Evolutionary conservation across 1,139 yeast genomes (phyloP).

Genomic region (Nakaseomyces glabratus): DNA sequence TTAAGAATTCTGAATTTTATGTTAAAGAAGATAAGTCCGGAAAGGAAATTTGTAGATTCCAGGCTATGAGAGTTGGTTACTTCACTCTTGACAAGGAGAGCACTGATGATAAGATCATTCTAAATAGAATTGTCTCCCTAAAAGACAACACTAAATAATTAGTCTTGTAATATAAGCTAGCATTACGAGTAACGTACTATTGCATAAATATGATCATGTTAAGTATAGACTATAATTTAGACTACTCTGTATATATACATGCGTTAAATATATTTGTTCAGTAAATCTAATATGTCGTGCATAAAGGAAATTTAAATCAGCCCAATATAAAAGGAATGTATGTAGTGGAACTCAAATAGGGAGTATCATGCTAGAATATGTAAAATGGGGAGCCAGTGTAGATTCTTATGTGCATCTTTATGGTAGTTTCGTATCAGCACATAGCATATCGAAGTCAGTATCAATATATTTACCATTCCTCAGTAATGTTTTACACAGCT

Average conservation of each 20-base stretch:
- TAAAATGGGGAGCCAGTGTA: no score
- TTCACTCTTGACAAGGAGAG: constrained; percentile 86
- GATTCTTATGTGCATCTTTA: no score
- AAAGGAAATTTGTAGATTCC: constrained; percentile 91
- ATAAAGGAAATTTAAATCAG: no score
- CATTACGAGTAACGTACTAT: not conserved
- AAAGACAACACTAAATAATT: constrained; percentile 44
- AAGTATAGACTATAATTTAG: no score
- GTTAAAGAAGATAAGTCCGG: constrained; percentile 52
- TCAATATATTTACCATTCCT: constrained; percentile 34
- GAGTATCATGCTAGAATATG: no score
- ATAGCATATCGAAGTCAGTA: constrained; percentile 29
- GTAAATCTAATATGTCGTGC: no score
- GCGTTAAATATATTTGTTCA: no score
- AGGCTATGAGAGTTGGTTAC: constrained; percentile 94
- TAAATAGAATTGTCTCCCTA: constrained; percentile 84
- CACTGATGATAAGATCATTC: constrained; percentile 47
- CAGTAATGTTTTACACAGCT: constrained; percentile 35
- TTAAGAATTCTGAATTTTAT: constrained; percentile 51
- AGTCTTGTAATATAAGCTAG: constrained; percentile 7
- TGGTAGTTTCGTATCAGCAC: constrained; percentile 5
- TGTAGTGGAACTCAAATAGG: no score
- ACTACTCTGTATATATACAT: no score
- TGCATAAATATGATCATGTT: no score
- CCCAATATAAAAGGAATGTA: no score